Conservation (phyloP, 345 rosid genomes). For the Carallia brachiata region DNA sequence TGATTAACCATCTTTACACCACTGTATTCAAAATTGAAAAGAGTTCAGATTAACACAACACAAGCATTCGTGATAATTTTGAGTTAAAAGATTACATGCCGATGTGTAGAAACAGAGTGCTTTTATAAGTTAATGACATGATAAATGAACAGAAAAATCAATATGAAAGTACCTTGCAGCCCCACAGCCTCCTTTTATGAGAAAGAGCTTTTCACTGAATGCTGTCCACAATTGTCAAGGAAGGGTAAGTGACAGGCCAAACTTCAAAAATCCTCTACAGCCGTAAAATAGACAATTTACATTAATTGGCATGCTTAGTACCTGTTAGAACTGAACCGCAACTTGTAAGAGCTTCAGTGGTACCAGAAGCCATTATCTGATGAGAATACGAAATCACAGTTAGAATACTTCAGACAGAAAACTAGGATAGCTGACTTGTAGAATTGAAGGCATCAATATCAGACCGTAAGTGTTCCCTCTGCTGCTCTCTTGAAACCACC, state of each 20-base stretch:
- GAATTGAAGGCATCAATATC: conserved; percentile 15
- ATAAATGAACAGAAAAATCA: conserved; percentile 8
- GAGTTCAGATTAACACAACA: neutral
- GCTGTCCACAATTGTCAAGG: conserved; percentile 45
- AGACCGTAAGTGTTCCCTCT: conserved; percentile 83
- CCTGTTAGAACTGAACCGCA: conserved; percentile 77
- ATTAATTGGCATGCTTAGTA: conserved; percentile 21
- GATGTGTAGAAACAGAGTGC: neutral
- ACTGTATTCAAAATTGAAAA: conserved; percentile 30
- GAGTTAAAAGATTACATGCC: neutral
- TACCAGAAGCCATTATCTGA: conserved; percentile 94
- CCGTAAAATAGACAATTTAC: conserved; percentile 6
- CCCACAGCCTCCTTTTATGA: conserved; percentile 88
- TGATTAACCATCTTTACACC: conserved; percentile 94
- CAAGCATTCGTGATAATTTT: neutral
- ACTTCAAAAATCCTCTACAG: too few species aligned
- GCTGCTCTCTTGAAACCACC: conserved; percentile 94
- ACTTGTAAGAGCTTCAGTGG: conserved; percentile 65
- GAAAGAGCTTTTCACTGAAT: conserved; percentile 88
- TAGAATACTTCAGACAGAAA: conserved; percentile 12
- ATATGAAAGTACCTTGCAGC: conserved; percentile 72
- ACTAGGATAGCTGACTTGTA: conserved; percentile 10
- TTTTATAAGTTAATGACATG: neutral
- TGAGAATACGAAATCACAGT: conserved; percentile 13
- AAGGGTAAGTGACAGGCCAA: too few species aligned